These are phyloP conservation scores for Aspergillus novofumigatus DNA, from an alignment of 2,329 filamentous ascomycete species.

Conservation along the genomic window DNA sequence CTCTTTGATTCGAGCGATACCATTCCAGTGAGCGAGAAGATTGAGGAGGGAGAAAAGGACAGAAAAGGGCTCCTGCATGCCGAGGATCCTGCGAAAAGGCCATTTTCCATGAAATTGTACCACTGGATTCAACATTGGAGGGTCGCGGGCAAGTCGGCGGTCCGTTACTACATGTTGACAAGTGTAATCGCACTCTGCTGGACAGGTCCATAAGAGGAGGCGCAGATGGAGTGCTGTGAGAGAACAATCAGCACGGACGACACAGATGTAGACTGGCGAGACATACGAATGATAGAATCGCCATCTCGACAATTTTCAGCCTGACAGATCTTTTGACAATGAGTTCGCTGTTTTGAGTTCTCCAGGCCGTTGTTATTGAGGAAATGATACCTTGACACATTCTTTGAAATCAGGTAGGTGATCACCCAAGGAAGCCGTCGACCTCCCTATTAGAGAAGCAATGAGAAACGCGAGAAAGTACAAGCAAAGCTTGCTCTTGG, in stretches of 20 bases:
- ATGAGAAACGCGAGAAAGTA: constrained; percentile 31
- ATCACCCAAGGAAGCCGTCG: constrained; percentile 74
- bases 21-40: constrained; percentile 76
- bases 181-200: constrained; percentile 92
- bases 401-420: constrained; percentile 78
- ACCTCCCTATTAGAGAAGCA: constrained; percentile 32
- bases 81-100: constrained; percentile 87
- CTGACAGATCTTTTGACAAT: constrained; percentile 64
- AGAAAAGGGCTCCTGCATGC: constrained; percentile 91
- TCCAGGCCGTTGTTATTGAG: background rate
- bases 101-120: constrained; percentile 98
- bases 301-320: constrained; percentile 71
- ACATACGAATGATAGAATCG: constrained; percentile 67
- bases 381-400: constrained; percentile 69
- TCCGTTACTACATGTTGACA: constrained; percentile 91
- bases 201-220: constrained; percentile 87
- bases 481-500: constrained; percentile 16
- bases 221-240: constrained; percentile 72
- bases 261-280: constrained; percentile 2
- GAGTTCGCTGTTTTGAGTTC: constrained; percentile 8
- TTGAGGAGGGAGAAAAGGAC: constrained; percentile 93
- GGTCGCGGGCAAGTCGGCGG: constrained; percentile 61
- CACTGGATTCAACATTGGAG: constrained; percentile 61
- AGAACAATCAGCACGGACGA: constrained; percentile 7
- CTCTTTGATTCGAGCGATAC: constrained; percentile 66